phyloP scores from a whole-genome alignment of 2,329 filamentous ascomycete genomes.

The Trichoderma hamatum region DNA sequence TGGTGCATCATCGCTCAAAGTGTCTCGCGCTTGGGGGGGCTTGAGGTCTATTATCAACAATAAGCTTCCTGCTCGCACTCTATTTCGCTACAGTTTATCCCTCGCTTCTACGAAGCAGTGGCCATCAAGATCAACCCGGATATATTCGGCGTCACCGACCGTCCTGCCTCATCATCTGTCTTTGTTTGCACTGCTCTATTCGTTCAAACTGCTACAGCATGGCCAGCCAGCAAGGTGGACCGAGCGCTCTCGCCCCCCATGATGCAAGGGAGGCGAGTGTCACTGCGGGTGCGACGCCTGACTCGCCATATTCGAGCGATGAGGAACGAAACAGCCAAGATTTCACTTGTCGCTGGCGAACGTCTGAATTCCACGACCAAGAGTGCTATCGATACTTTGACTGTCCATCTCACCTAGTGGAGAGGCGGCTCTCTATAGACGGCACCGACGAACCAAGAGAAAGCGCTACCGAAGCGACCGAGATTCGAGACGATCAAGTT shows the following conservation, averaged over 20 bases:
- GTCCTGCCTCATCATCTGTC: neutral
- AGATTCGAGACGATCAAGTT: slow-evolving; percentile 11
- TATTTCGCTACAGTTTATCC: neutral
- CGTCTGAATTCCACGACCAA: slow-evolving; percentile 43
- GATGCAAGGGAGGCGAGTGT: slow-evolving; percentile 22
- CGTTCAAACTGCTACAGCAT: slow-evolving; percentile 31
- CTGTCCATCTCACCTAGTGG: slow-evolving; percentile 51
- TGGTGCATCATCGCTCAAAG: slow-evolving; percentile 24
- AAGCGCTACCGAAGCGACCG: slow-evolving; percentile 9
- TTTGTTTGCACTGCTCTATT: neutral
- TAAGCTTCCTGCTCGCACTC: slow-evolving; percentile 1
- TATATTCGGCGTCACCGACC: neutral
- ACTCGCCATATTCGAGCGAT: slow-evolving; percentile 48
- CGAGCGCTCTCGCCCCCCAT: slow-evolving; percentile 29
- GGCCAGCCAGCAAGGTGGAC: slow-evolving; percentile 39
- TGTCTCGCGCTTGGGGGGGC: slow-evolving; percentile 20
- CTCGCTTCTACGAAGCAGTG: neutral
- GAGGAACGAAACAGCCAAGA: slow-evolving; percentile 30
- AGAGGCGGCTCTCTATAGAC: slow-evolving; percentile 42
- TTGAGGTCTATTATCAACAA: slow-evolving; percentile 20
- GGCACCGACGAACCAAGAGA: slow-evolving; percentile 29
- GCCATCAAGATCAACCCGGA: neutral
- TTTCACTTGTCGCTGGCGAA: slow-evolving; percentile 45
- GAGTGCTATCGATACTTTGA: slow-evolving; percentile 54
- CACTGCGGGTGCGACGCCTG: slow-evolving; percentile 34